Conservation (phyloP, 2,329 filamentous ascomycete genomes). For the Cladorrhinum sp. region DNA sequence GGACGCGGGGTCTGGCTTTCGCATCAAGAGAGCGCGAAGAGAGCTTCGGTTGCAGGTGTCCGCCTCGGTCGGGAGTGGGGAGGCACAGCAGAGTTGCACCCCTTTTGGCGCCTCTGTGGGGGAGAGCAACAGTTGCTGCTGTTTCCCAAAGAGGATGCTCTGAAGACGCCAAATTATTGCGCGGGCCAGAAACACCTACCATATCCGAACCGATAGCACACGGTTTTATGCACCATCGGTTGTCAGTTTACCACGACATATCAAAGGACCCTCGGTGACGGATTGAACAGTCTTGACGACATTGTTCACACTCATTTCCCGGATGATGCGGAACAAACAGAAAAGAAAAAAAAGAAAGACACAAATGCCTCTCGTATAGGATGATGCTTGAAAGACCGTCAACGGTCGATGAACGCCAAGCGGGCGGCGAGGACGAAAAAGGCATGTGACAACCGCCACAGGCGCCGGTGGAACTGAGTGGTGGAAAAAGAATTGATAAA, state of each 20-base stretch:
- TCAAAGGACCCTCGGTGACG: neutral
- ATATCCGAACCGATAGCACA: neutral
- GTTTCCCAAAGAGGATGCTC: constrained; percentile 6
- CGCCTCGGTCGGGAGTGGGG: neutral
- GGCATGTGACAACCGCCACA: neutral
- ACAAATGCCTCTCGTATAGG: neutral
- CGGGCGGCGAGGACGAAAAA: neutral
- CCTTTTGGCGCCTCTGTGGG: neutral
- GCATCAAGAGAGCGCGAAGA: neutral
- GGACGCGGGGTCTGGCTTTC: neutral
- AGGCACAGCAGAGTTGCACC: neutral
- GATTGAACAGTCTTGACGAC: neutral
- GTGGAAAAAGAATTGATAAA: neutral
- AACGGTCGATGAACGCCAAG: neutral
- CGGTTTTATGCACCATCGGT: neutral
- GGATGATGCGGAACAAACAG: too few species aligned
- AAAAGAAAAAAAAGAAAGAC: too few species aligned
- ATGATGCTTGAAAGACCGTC: neutral
- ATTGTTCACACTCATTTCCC: too few species aligned
- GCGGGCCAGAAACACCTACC: constrained; percentile 5
- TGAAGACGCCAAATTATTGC: neutral
- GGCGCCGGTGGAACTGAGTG: neutral
- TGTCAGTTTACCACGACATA: neutral
- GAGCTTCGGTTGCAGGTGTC: neutral
- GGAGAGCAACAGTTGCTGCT: neutral